Evolutionary conservation across 108 stramenopile genomes (phyloP).

Genomic region (Cyclotella cryptica): DNA sequence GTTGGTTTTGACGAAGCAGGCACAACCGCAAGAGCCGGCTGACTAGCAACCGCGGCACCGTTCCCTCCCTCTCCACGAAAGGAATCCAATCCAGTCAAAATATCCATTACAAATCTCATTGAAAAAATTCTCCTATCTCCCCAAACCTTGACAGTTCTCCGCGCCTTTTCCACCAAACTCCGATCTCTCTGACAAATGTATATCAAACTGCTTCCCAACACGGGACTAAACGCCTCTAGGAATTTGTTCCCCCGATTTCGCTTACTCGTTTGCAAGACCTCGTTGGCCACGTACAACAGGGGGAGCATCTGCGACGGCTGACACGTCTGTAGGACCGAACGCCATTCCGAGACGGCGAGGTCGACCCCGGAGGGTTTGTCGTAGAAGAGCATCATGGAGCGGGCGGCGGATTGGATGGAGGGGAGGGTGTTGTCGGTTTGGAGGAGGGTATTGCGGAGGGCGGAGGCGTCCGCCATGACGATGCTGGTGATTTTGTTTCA

Average conservation of each 20-base stretch:
- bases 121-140: constrained; percentile 83
- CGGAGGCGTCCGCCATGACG: constrained; percentile 43
- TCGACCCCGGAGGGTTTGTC: constrained; percentile 56
- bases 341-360: constrained; percentile 84
- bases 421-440: constrained; percentile 63
- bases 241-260: constrained; percentile 88
- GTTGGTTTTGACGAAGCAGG: not conserved
- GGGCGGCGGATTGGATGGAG: constrained; percentile 72
- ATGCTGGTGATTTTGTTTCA: not conserved
- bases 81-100: constrained; percentile 71
- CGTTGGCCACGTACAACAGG: constrained; percentile 88
- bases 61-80: constrained; percentile 54
- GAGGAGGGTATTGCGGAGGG: constrained; percentile 39
- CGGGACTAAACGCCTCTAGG: constrained; percentile 80
- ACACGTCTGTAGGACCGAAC: constrained; percentile 69
- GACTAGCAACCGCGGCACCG: not conserved
- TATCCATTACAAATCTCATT: constrained; percentile 77
- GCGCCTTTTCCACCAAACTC: constrained; percentile 66
- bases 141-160: constrained; percentile 88
- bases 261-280: constrained; percentile 84
- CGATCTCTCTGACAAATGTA: constrained; percentile 64
- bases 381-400: constrained; percentile 85
- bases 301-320: constrained; percentile 65
- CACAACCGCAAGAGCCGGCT: constrained; percentile 14
- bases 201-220: constrained; percentile 69